These are phyloP conservation scores for Sordariomycetes sp. DNA, from an alignment of 2,329 filamentous ascomycete genomes.

Conservation along the genomic window DNA sequence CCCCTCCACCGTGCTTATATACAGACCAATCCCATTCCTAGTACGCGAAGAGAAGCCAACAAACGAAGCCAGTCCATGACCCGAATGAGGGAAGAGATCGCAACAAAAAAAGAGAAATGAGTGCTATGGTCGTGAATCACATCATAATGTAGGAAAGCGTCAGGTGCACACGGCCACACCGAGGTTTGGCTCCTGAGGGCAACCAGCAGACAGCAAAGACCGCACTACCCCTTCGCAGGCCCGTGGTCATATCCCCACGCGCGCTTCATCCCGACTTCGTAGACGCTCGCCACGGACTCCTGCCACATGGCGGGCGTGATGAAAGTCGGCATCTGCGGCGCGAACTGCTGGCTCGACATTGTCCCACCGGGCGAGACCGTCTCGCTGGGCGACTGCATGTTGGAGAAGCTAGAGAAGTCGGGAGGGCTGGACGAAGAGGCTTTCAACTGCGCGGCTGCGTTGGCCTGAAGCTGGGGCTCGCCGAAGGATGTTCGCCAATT, in stretches of 20 bases:
- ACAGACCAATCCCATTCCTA: not conserved
- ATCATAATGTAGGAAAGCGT: not conserved
- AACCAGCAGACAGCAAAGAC: not conserved
- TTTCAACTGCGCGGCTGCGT: constrained; percentile 33
- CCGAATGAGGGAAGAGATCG: not conserved
- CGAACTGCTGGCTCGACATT: constrained; percentile 27
- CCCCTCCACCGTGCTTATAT: not conserved
- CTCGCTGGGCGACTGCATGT: constrained; percentile 39
- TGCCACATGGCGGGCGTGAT: constrained; percentile 64
- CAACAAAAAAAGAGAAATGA: not conserved
- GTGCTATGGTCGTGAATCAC: not conserved
- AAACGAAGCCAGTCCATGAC: not conserved
- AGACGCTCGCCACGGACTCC: constrained; percentile 56
- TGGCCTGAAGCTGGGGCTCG: not conserved
- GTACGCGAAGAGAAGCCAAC: not conserved
- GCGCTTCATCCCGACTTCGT: constrained; percentile 51
- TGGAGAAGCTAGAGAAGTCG: constrained; percentile 16
- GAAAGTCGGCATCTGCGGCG: constrained; percentile 41
- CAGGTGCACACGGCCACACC: not conserved
- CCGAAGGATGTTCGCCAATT: constrained; percentile 3
- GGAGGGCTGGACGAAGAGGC: constrained; percentile 3
- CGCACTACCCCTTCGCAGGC: constrained; percentile 11
- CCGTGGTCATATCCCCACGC: constrained; percentile 45
- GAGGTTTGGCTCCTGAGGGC: not conserved
- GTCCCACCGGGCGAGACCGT: constrained; percentile 18